Evolutionary conservation across 345 rosid species (phyloP).

Genomic region (rapeseed (Brassica napus)): Da-Ae NC_063443.1:10721501-10722000

Average conservation of each 20-base stretch:
- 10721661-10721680: constrained; percentile 61
- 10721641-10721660: constrained; percentile 72
- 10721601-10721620: not conserved
- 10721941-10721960: constrained; percentile 78
- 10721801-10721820: too few relatives aligned
- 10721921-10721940: constrained; percentile 91
- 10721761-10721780: too few relatives aligned
- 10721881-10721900: not conserved
- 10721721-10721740: constrained; percentile 54
- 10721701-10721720: constrained; percentile 74
- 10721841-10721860: too few relatives aligned
- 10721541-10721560: constrained; percentile 55
- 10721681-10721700: constrained; percentile 71
- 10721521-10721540: constrained; percentile 54
- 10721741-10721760: constrained; percentile 42
- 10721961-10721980: constrained; percentile 70
- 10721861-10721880: not conserved
- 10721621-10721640: constrained; percentile 47
- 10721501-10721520: constrained; percentile 53
- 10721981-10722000: constrained; percentile 59
- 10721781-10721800: too few relatives aligned
- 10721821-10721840: too few relatives aligned
- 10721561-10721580: constrained; percentile 36
- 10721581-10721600: not conserved
- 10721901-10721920: constrained; percentile 80